These are phyloP conservation scores for Saxophila tyrrhenica DNA, from an alignment of 495 filamentous ascomycete species.

Conservation along the genomic window DNA sequence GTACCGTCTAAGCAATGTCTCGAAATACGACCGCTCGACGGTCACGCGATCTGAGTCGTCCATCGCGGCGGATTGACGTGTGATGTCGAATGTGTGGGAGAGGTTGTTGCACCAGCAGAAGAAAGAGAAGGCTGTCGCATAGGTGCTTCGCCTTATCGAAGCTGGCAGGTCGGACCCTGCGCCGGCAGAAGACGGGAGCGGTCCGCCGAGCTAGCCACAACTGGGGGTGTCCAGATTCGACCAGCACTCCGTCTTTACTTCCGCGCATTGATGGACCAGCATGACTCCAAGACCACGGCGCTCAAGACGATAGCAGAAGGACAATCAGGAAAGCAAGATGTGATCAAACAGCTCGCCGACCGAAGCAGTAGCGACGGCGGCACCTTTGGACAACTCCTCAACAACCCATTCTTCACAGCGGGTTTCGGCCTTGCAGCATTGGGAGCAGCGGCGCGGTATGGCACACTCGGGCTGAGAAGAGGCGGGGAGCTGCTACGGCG, in stretches of 20 bases:
- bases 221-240: not conserved
- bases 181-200: no score
- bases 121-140: not conserved
- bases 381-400: slow-evolving; percentile 44
- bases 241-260: not conserved
- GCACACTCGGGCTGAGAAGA: slow-evolving; percentile 58
- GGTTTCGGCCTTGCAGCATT: slow-evolving; percentile 81
- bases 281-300: slow-evolving; percentile 11
- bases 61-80: no score
- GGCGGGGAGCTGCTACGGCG: slow-evolving; percentile 61
- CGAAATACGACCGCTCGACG: slow-evolving; percentile 29
- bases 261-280: slow-evolving; percentile 21
- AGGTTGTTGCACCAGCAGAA: no score
- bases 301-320: slow-evolving; percentile 11
- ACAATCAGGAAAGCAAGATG: slow-evolving; percentile 3
- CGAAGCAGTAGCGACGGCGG: slow-evolving; percentile 19
- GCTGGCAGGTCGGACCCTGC: not conserved
- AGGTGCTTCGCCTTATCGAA: not conserved
- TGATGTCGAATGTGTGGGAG: no score
- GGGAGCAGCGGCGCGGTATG: slow-evolving; percentile 63
- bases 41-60: slow-evolving; percentile 24
- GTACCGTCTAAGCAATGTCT: slow-evolving; percentile 31
- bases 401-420: slow-evolving; percentile 60
- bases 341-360: slow-evolving; percentile 9
- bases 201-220: not conserved